Evolutionary conservation across 176 grass and related monocot species (phyloP), one percentile per base, ranked within the genome.

Genomic region (Phoenix dactylifera): DNA sequence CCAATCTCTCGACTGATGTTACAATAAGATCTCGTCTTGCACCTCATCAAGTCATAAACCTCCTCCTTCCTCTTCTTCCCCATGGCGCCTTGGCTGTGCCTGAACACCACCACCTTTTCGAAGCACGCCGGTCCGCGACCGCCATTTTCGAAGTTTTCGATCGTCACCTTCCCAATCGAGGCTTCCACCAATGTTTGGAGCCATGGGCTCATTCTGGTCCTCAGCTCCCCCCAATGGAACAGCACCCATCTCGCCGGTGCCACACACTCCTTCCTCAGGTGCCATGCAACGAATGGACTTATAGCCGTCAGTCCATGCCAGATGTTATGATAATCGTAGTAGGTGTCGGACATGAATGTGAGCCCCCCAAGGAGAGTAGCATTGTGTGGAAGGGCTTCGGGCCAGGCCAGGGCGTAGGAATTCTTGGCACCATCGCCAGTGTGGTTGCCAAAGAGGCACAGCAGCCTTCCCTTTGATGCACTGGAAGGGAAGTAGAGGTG

Each of bases 271-370:
- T 59, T 59, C 60, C 66, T 57, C 48, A 50, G 60, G 63, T 93
- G 67, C 88, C 77, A 84, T 26, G 74, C 56, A 64, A 60, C 73
- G 54, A 84, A 75, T 16, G 89, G 89, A 2, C 72, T 48, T 3
- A 93, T 26, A 2, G 80, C 51, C 9, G 74, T 66, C 55, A 87
- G 71, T 2, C 89, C 89, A 24, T 88, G 84, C 84, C 83, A 94
- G 19, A 88, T 50, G 59, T 94, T 94, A 32, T 0, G 12, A 55
- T 94, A 74, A 63, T 87, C 74, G 66, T 88, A 94, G 54, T 77
- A 75, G 3, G 84, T 88, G 59, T 94, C 89, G 0, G 84, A 87
- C 22, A 93, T 39, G 54, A 81, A 84, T 1, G 89, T 48, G 1
- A 93, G 70, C 15, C 84, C 84, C 0, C 26, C 54, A 1, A 71